Percentiles rank a stretch among this genome's conserved stretches.
phyloP scores from a whole-genome alignment of 305 asterid species.

The Rubia peregrina region DNA sequence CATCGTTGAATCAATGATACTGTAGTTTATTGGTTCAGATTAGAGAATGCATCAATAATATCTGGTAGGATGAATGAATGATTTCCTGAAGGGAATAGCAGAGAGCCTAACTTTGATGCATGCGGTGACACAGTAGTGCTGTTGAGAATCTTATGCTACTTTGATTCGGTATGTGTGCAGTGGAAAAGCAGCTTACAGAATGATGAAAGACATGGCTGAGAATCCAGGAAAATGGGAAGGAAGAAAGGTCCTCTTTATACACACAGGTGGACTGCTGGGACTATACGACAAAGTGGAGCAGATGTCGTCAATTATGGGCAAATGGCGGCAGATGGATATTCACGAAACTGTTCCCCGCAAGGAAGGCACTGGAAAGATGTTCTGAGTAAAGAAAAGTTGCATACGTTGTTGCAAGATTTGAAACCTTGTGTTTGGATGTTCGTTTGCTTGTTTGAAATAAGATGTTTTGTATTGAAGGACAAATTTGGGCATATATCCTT shows the following conservation, averaged over 20 bases:
- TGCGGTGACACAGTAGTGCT: not conserved
- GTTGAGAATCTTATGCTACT: not conserved
- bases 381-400: slow-evolving; percentile 23
- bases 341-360: slow-evolving; percentile 49
- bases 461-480: not conserved
- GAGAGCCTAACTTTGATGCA: not conserved
- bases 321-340: slow-evolving; percentile 72
- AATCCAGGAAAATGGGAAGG: slow-evolving; percentile 85
- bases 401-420: not conserved
- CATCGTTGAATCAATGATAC: too few relatives aligned
- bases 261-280: slow-evolving; percentile 85
- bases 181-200: slow-evolving; percentile 74
- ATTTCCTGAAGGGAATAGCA: too few relatives aligned
- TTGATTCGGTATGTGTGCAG: slow-evolving; percentile 29
- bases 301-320: slow-evolving; percentile 49
- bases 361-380: slow-evolving; percentile 83
- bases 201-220: slow-evolving; percentile 72
- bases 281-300: slow-evolving; percentile 69
- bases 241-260: slow-evolving; percentile 73
- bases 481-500: not conserved
- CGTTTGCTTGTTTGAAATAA: not conserved
- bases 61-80: too few relatives aligned
- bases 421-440: not conserved
- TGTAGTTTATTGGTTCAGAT: too few relatives aligned
- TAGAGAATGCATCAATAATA: too few relatives aligned